Conservation (phyloP, 352 stramenopile genomes). For the Phytophthora agathidicida region DNA sequence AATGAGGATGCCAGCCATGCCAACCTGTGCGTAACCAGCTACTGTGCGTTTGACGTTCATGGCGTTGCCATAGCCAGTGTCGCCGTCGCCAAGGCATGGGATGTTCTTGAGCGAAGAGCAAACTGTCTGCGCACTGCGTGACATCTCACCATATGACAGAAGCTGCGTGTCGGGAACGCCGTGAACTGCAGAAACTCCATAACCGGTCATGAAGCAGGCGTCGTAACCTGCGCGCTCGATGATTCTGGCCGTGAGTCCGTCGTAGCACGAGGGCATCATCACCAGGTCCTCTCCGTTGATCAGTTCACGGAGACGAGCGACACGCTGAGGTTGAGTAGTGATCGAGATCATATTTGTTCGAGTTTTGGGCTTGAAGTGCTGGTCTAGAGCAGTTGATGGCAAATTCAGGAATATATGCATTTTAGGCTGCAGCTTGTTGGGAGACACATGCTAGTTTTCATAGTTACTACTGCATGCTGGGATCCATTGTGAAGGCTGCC, state of each 20-base stretch:
- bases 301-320: conserved; percentile 52
- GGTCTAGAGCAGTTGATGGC: too few relatives aligned
- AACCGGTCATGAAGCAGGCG: conserved; percentile 95
- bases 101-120: conserved; percentile 41
- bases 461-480: too few relatives aligned
- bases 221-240: conserved; percentile 90
- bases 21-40: conserved; percentile 86
- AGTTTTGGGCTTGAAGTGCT: too few relatives aligned
- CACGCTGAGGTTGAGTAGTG: conserved; percentile 54
- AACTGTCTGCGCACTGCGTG: conserved; percentile 40
- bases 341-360: too few relatives aligned
- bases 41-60: conserved; percentile 94
- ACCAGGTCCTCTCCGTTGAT: conserved; percentile 63
- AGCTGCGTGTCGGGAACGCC: conserved; percentile 92
- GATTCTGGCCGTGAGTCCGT: conserved; percentile 90
- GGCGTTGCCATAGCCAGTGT: conserved; percentile 94
- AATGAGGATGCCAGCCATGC: conserved; percentile 94
- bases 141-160: conserved; percentile 73
- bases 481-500: too few relatives aligned
- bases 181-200: conserved; percentile 87
- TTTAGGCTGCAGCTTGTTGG: too few relatives aligned
- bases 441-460: too few relatives aligned
- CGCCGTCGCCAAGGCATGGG: conserved; percentile 85
- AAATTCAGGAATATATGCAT: too few relatives aligned
- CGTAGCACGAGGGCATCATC: conserved; percentile 91